Conservation (phyloP, 768 basidiomycete genomes). For the Stropharia rugosoannulata region DNA sequence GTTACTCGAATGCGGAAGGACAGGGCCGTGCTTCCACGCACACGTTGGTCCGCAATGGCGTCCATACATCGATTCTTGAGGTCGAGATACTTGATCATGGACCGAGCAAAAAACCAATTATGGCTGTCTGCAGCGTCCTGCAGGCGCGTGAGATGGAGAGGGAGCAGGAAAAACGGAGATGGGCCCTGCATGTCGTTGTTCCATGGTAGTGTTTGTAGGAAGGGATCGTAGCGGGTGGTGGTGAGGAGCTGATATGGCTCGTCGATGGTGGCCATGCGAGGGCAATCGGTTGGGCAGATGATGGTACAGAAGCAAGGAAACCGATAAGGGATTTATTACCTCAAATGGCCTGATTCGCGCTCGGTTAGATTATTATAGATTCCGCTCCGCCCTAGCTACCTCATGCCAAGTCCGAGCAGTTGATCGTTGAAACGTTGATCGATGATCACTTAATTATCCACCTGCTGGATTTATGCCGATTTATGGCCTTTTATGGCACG, state of each 20-base stretch:
- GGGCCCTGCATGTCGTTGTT: conserved; percentile 55
- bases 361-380: neutral
- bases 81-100: conserved; percentile 33
- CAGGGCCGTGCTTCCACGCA: conserved; percentile 14
- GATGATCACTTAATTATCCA: no score
- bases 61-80: conserved; percentile 46
- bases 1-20: conserved; percentile 48
- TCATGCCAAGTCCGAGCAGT: no score
- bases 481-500: no score
- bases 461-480: no score
- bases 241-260: conserved; percentile 41
- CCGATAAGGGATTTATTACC: conserved; percentile 1
- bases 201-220: conserved; percentile 47
- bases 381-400: neutral
- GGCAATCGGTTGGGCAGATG: neutral
- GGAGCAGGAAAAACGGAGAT: conserved; percentile 61
- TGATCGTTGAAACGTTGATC: no score
- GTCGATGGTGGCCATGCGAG: neutral
- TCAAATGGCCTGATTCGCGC: neutral
- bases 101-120: conserved; percentile 42
- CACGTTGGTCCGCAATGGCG: conserved; percentile 33
- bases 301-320: neutral
- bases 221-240: conserved; percentile 59
- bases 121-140: conserved; percentile 47
- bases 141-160: conserved; percentile 62